A percentile compares a stretch with the other conserved stretches of the same genome.
Evolutionary conservation across 2,329 filamentous ascomycete species (phyloP).

Genomic region (Hypoxylon sp.): DNA sequence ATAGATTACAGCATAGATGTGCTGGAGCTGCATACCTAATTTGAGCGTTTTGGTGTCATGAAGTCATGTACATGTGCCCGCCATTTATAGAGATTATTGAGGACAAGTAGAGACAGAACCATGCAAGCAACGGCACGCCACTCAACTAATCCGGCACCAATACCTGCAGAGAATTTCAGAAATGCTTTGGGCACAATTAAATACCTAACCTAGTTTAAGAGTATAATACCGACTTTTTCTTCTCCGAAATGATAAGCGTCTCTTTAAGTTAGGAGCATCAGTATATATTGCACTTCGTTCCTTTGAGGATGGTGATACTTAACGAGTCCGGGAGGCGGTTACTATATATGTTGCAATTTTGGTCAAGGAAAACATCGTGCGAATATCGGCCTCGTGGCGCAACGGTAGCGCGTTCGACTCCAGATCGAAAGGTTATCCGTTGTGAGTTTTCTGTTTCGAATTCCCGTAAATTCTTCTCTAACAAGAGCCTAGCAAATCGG

Average conservation of each 20-base stretch:
- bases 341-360: neutral
- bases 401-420: slow-evolving; percentile 22
- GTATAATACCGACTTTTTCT: neutral
- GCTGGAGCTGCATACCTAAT: too few species aligned
- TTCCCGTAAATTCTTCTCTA: neutral
- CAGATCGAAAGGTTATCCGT: slow-evolving; percentile 23
- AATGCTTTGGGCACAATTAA: too few species aligned
- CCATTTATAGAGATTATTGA: too few species aligned
- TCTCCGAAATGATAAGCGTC: neutral
- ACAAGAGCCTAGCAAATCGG: slow-evolving; percentile 3
- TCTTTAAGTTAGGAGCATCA: neutral
- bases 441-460: neutral
- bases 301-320: neutral
- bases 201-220: too few species aligned
- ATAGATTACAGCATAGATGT: too few species aligned
- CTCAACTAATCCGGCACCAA: too few species aligned
- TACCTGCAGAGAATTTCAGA: too few species aligned
- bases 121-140: too few species aligned
- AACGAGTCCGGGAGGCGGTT: neutral
- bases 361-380: neutral
- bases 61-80: too few species aligned
- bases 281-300: neutral
- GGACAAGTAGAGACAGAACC: too few species aligned
- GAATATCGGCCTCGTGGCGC: slow-evolving; percentile 13
- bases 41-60: too few species aligned